phyloP scores from a whole-genome alignment of 75 land plant genomes.

The Picea glauca region DNA sequence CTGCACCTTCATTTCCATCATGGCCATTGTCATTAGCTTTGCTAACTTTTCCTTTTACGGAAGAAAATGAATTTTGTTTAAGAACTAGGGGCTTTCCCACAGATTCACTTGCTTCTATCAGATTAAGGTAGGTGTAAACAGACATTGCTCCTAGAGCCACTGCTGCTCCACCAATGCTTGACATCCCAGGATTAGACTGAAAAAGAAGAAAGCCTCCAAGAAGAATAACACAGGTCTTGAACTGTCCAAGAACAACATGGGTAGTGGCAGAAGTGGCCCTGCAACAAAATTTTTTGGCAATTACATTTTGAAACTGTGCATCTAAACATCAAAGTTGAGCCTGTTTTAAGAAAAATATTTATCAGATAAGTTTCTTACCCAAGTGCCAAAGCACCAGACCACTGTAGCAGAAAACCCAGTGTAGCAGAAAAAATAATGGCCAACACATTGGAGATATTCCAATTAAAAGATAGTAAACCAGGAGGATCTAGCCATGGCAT shows the following conservation, averaged over 20 bases:
- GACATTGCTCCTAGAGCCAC: constrained; percentile 68
- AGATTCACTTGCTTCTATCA: constrained; percentile 20
- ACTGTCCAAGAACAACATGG: constrained; percentile 77
- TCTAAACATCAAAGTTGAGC: not conserved
- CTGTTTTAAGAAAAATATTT: not conserved
- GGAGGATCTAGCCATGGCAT: constrained; percentile 83
- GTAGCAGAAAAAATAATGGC: constrained; percentile 50
- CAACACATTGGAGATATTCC: constrained; percentile 34
- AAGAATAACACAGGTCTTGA: constrained; percentile 77
- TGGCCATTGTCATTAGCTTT: constrained; percentile 11
- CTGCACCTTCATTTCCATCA: not conserved
- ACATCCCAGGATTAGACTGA: constrained; percentile 55
- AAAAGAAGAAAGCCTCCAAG: constrained; percentile 65
- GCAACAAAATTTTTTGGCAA: constrained; percentile 14
- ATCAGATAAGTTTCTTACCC: constrained; percentile 34
- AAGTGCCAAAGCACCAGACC: constrained; percentile 80
- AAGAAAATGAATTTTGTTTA: constrained; percentile 9
- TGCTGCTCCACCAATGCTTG: constrained; percentile 56
- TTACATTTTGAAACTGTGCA: not conserved
- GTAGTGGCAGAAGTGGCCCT: constrained; percentile 78
- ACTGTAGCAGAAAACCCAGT: constrained; percentile 68
- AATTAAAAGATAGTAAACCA: constrained; percentile 47
- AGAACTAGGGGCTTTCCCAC: not conserved
- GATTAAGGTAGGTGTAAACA: constrained; percentile 53
- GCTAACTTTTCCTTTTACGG: constrained; percentile 18